Evolutionary conservation across 331 rosid genomes (phyloP).

Genomic region (Malus hybrid): DNA sequence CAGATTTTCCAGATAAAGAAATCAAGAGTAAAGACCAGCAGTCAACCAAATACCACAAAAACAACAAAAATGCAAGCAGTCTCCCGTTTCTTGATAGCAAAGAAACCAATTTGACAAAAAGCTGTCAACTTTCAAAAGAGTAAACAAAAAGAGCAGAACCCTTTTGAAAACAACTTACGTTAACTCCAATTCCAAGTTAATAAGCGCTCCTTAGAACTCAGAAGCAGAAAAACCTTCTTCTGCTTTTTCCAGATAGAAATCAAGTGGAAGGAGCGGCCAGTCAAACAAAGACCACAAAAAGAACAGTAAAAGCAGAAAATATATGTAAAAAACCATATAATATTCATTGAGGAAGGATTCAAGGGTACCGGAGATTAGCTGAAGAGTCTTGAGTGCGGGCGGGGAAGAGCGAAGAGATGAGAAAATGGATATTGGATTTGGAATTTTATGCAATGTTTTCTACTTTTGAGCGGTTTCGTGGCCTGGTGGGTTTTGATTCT

Average conservation of each 20-base stretch:
- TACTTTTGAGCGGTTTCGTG: background rate
- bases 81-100: conserved; percentile 1
- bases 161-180: background rate
- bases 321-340: background rate
- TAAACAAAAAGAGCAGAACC: background rate
- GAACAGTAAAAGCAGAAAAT: background rate
- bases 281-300: background rate
- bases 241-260: background rate
- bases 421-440: background rate
- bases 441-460: background rate
- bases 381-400: background rate
- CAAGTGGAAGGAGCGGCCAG: background rate
- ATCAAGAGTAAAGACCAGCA: too few species aligned
- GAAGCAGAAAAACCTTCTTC: background rate
- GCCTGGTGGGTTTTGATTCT: background rate
- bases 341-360: background rate
- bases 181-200: background rate
- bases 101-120: background rate
- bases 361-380: background rate
- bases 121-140: background rate
- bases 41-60: too few species aligned
- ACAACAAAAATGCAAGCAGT: background rate
- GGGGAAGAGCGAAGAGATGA: background rate
- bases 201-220: background rate
- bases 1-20: too few species aligned